These are phyloP conservation scores for Bolboschoenus planiculmis DNA, from an alignment of 176 grass and related monocot species.

Conservation along the genomic window DNA sequence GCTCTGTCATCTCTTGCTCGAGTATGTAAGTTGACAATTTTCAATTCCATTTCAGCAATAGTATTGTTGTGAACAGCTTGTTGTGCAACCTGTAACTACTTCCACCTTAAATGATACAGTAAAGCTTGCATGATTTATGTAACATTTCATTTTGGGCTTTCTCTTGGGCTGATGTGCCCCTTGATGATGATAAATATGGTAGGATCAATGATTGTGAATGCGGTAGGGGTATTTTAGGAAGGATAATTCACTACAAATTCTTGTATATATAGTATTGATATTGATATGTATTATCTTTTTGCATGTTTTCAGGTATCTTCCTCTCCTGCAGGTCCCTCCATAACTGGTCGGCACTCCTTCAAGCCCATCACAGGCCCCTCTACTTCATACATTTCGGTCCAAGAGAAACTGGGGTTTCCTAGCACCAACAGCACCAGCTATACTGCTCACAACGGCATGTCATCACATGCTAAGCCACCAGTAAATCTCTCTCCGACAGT, in stretches of 20 bases:
- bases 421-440: conserved; percentile 10
- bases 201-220: background rate
- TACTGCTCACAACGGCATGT: background rate
- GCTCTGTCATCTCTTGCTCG: background rate
- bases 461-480: conserved; percentile 42
- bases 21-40: too few relatives aligned
- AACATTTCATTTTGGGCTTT: background rate
- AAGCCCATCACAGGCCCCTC: conserved; percentile 40
- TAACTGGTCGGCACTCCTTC: conserved; percentile 27
- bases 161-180: background rate
- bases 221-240: background rate
- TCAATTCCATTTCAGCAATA: background rate
- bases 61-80: background rate
- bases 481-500: conserved; percentile 54
- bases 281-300: background rate
- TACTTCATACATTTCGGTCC: conserved; percentile 53
- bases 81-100: background rate
- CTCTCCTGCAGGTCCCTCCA: conserved; percentile 32
- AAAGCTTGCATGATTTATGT: background rate
- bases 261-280: background rate
- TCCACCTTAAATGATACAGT: background rate
- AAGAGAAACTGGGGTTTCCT: conserved; percentile 68
- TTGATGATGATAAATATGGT: background rate
- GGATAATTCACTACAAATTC: background rate
- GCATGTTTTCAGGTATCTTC: conserved; percentile 23